A percentile compares a stretch with the other conserved stretches of the same genome.
phyloP scores from a whole-genome alignment of 805 yeast genomes.

The Nakazawaea peltata region DNA sequence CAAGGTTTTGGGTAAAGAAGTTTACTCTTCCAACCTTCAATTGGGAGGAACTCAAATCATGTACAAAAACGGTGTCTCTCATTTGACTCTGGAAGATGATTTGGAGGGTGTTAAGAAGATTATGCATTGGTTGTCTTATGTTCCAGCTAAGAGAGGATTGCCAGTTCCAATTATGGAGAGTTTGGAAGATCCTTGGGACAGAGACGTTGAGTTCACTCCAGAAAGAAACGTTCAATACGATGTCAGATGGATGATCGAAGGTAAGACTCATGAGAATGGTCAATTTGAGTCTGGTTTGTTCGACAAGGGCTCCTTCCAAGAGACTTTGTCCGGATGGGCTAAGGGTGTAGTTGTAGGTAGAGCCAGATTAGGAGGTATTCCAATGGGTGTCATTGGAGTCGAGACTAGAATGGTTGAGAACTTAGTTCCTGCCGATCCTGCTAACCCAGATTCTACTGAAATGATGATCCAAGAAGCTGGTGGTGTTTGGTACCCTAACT shows the following conservation, averaged over 20 bases:
- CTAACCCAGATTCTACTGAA: slow-evolving; percentile 93
- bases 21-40: slow-evolving; percentile 92
- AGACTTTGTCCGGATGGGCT: slow-evolving; percentile 98
- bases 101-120: slow-evolving; percentile 93
- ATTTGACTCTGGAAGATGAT: slow-evolving; percentile 93
- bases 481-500: slow-evolving; percentile 99
- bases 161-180: slow-evolving; percentile 87
- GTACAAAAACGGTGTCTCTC: slow-evolving; percentile 98
- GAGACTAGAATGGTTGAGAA: slow-evolving; percentile 89
- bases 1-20: slow-evolving; percentile 94
- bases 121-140: slow-evolving; percentile 90
- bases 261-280: slow-evolving; percentile 63
- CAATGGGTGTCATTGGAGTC: slow-evolving; percentile 96
- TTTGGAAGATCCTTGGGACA: slow-evolving; percentile 79
- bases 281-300: slow-evolving; percentile 81
- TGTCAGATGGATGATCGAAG: slow-evolving; percentile 91
- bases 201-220: slow-evolving; percentile 81
- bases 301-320: slow-evolving; percentile 90
- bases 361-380: slow-evolving; percentile 98
- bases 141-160: slow-evolving; percentile 83
- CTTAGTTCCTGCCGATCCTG: slow-evolving; percentile 95
- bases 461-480: slow-evolving; percentile 89
- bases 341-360: slow-evolving; percentile 98
- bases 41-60: slow-evolving; percentile 98
- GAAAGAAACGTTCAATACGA: slow-evolving; percentile 68